These are phyloP conservation scores for Camellia japonica DNA, from an alignment of 148 eudicot genomes.

Conservation along the genomic window DNA sequence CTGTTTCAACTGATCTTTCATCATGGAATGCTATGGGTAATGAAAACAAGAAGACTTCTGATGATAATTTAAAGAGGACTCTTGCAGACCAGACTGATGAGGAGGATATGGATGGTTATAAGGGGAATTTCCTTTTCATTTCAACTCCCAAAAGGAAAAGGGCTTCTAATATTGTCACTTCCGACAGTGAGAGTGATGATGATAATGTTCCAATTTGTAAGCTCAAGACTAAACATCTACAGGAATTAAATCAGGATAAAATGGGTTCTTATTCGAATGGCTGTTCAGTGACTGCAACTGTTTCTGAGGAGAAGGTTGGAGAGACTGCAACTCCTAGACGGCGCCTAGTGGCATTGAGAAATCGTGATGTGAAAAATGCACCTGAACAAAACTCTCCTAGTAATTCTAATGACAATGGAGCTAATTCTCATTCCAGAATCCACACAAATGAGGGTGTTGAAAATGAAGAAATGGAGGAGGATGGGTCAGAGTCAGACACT, in stretches of 20 bases:
- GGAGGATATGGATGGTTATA: conserved; percentile 20
- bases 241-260: conserved; percentile 4
- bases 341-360: conserved; percentile 42
- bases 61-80: conserved; percentile 2
- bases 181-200: conserved; percentile 51
- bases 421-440: conserved; percentile 2
- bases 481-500: conserved; percentile 46
- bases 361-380: conserved; percentile 19
- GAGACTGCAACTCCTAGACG: conserved; percentile 26
- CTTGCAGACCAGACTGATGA: conserved; percentile 12
- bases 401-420: conserved; percentile 8
- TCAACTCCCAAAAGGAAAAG: conserved; percentile 46
- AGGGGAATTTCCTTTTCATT: conserved; percentile 14
- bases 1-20: conserved; percentile 13
- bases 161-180: conserved; percentile 43
- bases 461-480: conserved; percentile 37
- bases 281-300: conserved; percentile 13
- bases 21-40: not conserved
- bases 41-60: conserved; percentile 15
- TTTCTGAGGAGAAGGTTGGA: conserved; percentile 1
- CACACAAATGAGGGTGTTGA: conserved; percentile 28
- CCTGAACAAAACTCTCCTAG: conserved; percentile 6
- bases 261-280: not conserved
- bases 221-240: conserved; percentile 24
- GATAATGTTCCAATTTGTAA: conserved; percentile 61